Percentiles rank a stretch among this genome's conserved stretches.
Conservation (phyloP, 805 yeast species). For the Cyberlindnera veronae region DNA sequence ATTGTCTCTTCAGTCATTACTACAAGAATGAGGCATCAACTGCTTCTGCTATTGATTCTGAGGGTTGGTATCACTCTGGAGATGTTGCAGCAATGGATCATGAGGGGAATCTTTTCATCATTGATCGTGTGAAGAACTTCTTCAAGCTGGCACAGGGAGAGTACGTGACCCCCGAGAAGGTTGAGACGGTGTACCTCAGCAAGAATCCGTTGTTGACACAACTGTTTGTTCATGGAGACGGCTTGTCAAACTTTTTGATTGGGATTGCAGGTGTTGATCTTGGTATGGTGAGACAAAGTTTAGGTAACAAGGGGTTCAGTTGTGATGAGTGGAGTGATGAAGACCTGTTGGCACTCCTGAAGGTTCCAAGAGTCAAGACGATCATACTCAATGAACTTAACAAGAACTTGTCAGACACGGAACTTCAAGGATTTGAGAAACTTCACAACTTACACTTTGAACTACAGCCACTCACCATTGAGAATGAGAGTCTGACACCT, state of each 20-base stretch:
- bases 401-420: constrained; percentile 8
- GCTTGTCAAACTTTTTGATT: constrained; percentile 45
- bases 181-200: constrained; percentile 53
- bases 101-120: constrained; percentile 47
- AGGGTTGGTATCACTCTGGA: constrained; percentile 54
- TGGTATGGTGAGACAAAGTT: constrained; percentile 14
- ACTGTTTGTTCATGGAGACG: constrained; percentile 53
- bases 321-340: constrained; percentile 9
- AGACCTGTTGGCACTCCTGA: constrained; percentile 9
- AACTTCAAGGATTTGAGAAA: constrained; percentile 53
- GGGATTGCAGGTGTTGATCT: constrained; percentile 53
- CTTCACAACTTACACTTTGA: constrained; percentile 51
- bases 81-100: constrained; percentile 47
- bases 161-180: constrained; percentile 61
- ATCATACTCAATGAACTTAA: constrained; percentile 8
- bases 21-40: constrained; percentile 23
- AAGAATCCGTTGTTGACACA: constrained; percentile 41
- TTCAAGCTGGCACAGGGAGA: constrained; percentile 54
- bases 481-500: constrained; percentile 62
- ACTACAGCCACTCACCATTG: constrained; percentile 57
- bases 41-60: constrained; percentile 35
- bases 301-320: background rate
- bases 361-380: constrained; percentile 10
- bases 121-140: constrained; percentile 66
- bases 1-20: constrained; percentile 37